Evolutionary conservation across 176 grass and related monocot species (phyloP).

Genomic region (Themeda triandra): DNA sequence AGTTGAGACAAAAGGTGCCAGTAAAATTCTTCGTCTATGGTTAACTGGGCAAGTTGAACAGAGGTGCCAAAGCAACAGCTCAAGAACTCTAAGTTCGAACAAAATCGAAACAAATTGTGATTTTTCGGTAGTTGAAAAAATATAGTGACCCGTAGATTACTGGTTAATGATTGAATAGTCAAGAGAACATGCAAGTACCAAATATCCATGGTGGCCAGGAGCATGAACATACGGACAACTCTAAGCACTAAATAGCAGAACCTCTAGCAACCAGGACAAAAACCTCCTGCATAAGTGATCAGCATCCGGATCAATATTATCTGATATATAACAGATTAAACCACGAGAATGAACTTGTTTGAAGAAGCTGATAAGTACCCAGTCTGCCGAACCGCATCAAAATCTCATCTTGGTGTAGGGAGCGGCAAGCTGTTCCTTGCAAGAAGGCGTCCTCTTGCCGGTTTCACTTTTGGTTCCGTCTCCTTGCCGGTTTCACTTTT

Average conservation of each 20-base stretch:
- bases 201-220: conserved; percentile 43
- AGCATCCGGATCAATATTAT: neutral
- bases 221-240: conserved; percentile 29
- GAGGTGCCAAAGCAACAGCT: conserved; percentile 29
- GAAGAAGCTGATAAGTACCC: neutral
- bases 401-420: neutral
- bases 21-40: conserved; percentile 20
- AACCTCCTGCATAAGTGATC: conserved; percentile 17
- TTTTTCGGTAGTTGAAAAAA: neutral
- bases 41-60: conserved; percentile 32
- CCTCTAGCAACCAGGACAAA: neutral
- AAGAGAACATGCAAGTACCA: conserved; percentile 47
- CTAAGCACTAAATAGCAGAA: conserved; percentile 22
- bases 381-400: conserved; percentile 33
- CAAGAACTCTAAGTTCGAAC: conserved; percentile 25
- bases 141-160: conserved; percentile 44
- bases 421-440: neutral
- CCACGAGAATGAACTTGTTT: neutral
- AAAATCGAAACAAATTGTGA: neutral
- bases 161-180: conserved; percentile 34
- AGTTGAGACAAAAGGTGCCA: conserved; percentile 34
- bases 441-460: neutral
- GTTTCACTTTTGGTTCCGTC: neutral
- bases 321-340: neutral
- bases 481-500: neutral